Evolutionary conservation across 768 basidiomycete genomes (phyloP).

Genomic region (Leccinum rimulosum): DNA sequence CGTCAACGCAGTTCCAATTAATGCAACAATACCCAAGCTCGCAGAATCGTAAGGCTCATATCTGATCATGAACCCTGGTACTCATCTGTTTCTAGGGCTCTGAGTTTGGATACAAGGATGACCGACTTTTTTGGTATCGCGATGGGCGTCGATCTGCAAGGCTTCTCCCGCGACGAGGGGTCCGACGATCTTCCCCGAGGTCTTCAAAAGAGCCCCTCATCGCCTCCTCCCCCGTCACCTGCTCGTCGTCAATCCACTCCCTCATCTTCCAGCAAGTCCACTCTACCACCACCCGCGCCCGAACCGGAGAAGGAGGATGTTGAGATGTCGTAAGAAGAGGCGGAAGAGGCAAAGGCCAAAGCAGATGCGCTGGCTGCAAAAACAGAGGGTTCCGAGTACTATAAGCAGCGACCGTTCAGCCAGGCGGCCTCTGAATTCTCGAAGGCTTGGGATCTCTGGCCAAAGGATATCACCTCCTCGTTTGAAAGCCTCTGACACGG

Average conservation of each 20-base stretch:
- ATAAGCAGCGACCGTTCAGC: constrained; percentile 83
- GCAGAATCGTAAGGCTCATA: constrained; percentile 49
- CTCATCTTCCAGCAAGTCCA: constrained; percentile 39
- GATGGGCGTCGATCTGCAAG: constrained; percentile 92
- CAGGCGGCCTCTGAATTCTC: constrained; percentile 76
- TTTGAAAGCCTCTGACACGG: too few relatives aligned
- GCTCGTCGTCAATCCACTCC: constrained; percentile 35
- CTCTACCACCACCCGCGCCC: constrained; percentile 39
- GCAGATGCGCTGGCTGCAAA: constrained; percentile 79
- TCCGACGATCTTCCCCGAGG: constrained; percentile 77
- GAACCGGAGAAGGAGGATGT: constrained; percentile 48
- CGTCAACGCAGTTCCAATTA: constrained; percentile 47
- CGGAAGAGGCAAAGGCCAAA: constrained; percentile 71
- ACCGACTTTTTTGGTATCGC: constrained; percentile 89
- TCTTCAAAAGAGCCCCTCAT: constrained; percentile 30
- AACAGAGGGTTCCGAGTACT: constrained; percentile 71
- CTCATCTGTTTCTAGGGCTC: constrained; percentile 38
- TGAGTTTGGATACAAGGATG: constrained; percentile 82
- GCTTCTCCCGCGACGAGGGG: constrained; percentile 79
- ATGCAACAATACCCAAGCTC: constrained; percentile 65
- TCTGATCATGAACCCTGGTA: background rate
- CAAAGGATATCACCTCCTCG: constrained; percentile 80
- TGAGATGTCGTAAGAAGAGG: constrained; percentile 63
- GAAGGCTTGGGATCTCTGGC: constrained; percentile 91
- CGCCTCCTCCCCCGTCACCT: constrained; percentile 16